Conservation (phyloP, 371 early-diverging fungal genomes). For the Mortierella sp. region DNA sequence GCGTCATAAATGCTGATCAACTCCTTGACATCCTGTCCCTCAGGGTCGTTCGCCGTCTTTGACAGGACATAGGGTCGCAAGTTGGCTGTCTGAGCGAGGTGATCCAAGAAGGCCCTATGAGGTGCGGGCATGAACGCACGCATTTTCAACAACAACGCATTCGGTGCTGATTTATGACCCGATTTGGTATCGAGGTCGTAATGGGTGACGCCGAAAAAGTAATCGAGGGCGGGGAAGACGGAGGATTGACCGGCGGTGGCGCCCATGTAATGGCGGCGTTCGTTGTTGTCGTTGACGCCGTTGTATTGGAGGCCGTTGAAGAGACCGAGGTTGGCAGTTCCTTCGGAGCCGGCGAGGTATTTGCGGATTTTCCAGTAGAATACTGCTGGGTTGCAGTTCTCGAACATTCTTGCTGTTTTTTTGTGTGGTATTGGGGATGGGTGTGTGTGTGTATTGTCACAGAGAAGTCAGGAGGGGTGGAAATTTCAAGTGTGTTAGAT, state of each 20-base stretch:
- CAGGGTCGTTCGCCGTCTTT: conserved; percentile 24
- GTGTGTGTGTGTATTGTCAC: neutral
- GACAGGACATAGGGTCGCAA: conserved; percentile 67
- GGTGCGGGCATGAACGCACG: conserved; percentile 88
- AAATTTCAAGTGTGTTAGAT: too few species aligned
- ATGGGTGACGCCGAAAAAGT: conserved; percentile 89
- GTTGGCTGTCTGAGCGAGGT: conserved; percentile 71
- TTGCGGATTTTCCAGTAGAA: conserved; percentile 93
- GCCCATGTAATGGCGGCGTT: conserved; percentile 75
- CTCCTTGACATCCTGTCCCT: conserved; percentile 30
- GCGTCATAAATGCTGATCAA: conserved; percentile 73
- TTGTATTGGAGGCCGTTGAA: conserved; percentile 88
- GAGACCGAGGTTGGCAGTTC: conserved; percentile 82
- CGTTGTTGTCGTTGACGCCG: conserved; percentile 80
- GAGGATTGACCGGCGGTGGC: conserved; percentile 94
- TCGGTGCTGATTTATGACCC: conserved; percentile 46
- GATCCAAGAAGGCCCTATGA: conserved; percentile 85
- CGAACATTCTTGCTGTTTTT: conserved; percentile 83
- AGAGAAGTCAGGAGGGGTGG: neutral
- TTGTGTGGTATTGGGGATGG: neutral
- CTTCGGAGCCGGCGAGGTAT: conserved; percentile 91
- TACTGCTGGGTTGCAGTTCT: conserved; percentile 90
- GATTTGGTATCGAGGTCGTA: conserved; percentile 59
- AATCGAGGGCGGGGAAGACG: conserved; percentile 90
- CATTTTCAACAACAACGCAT: conserved; percentile 78